Base-by-base conservation (phyloP, 1,139 yeast genomes). In the Sugiyamaella novakii region DNA sequence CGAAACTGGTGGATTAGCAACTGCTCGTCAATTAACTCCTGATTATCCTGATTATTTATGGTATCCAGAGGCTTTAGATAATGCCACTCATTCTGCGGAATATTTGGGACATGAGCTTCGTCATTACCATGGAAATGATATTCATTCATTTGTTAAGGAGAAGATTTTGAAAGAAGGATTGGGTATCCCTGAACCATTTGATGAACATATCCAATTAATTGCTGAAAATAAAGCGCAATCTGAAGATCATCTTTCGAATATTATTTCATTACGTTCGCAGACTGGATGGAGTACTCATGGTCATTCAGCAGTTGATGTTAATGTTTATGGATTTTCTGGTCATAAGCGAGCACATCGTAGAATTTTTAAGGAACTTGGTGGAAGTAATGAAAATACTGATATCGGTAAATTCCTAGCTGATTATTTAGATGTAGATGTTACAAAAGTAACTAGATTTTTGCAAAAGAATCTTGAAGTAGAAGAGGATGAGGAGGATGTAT, bases 281-380 rank as follows among this genome's bases (percentile, higher is more conserved):
- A 79, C 87, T 28, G 94, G 95, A 5, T 88, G 95, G 95, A 75
- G 92, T 6, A 87, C 96, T 0, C 89, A 84, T 59, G 95, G 95
- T 21, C 96, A 88, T 64, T 81, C 92, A 17, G 95, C 94, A 0
- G 95, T 87, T 11, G 96, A 88, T 66, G 95, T 88, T 28, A 87
- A 87, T 61, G 82, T 87, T 45, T 88, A 87, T 64, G 92, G 82
- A 0, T 77, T 80, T 60, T 76, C 88, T 15, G 83, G 82, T 58
- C 76, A 75, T 40, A 72, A 72, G 22, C 57, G 65, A 1, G 71
- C 80, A 33, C 67, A 68, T 59, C 51, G 62, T 11, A 41, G 44
- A 11, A 39, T 51, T 12, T 69, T 73, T 51, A 68, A 73, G 28
- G 74, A 78, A 5, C 71, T 88, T 50, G 77, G 78, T 25, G 96